These are phyloP conservation scores for Thuidium tamariscinum DNA, from an alignment of 225 moss, liverwort and hornwort genomes.

Conservation along the genomic window DNA sequence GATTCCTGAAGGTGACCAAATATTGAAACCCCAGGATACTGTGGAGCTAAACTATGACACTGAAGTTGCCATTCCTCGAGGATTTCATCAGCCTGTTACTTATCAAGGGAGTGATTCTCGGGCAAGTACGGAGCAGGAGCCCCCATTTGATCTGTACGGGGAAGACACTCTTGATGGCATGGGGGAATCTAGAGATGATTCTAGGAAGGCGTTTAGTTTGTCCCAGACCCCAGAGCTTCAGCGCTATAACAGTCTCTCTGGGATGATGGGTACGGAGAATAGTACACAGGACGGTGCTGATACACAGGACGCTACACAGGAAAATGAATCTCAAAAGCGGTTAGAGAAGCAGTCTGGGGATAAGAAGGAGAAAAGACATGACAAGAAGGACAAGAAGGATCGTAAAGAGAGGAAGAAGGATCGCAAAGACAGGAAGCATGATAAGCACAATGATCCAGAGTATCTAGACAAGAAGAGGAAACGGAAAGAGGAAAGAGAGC, in stretches of 20 bases:
- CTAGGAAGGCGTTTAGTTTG: slow-evolving; percentile 1
- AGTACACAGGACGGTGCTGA: slow-evolving; percentile 37
- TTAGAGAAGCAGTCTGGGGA: slow-evolving; percentile 9
- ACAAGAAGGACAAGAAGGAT: slow-evolving; percentile 57
- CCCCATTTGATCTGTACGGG: slow-evolving; percentile 35
- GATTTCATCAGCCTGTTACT: neutral
- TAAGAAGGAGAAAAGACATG: slow-evolving; percentile 27
- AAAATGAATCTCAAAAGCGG: slow-evolving; percentile 38
- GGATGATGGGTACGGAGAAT: slow-evolving; percentile 29
- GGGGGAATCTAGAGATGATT: slow-evolving; percentile 22
- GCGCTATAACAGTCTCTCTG: slow-evolving; percentile 28
- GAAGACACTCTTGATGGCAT: slow-evolving; percentile 44
- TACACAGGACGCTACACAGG: slow-evolving; percentile 13
- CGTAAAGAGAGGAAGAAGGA: slow-evolving; percentile 68
- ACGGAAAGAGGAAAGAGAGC: slow-evolving; percentile 73
- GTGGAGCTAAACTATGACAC: neutral
- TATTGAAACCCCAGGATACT: neutral
- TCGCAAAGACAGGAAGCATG: slow-evolving; percentile 35
- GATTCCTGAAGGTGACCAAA: neutral
- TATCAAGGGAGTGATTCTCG: slow-evolving; percentile 25
- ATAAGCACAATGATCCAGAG: slow-evolving; percentile 65
- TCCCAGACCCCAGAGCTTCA: slow-evolving; percentile 23
- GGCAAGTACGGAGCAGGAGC: slow-evolving; percentile 24
- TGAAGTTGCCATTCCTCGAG: slow-evolving; percentile 9
- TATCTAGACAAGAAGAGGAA: slow-evolving; percentile 74